phyloP scores from a whole-genome alignment of 768 basidiomycete genomes.

The Xanthoconium stramineum region DNA sequence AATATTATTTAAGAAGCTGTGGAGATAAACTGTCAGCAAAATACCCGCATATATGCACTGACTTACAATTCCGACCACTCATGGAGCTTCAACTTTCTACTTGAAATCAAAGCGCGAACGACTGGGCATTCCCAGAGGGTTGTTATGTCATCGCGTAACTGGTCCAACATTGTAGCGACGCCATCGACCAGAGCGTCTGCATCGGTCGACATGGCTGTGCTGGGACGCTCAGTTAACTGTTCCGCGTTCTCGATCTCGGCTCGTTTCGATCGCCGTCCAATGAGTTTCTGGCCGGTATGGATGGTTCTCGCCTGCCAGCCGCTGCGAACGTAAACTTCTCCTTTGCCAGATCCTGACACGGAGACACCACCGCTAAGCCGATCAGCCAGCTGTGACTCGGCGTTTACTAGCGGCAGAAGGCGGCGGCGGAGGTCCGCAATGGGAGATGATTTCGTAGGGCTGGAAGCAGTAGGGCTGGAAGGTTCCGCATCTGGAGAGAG shows the following conservation, averaged over 20 bases:
- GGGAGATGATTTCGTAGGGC: constrained; percentile 23
- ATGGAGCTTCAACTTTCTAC: constrained; percentile 71
- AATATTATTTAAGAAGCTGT: constrained; percentile 74
- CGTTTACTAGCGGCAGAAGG: constrained; percentile 56
- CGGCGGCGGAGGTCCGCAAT: constrained; percentile 58
- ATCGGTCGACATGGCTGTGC: constrained; percentile 26
- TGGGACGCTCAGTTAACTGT: constrained; percentile 26
- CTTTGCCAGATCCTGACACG: constrained; percentile 73
- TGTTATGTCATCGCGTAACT: constrained; percentile 61
- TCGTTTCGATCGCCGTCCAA: constrained; percentile 29
- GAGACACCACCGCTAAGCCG: constrained; percentile 71
- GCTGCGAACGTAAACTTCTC: constrained; percentile 71
- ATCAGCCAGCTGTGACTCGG: constrained; percentile 64
- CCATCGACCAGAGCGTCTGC: constrained; percentile 59
- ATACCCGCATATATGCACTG: constrained; percentile 22
- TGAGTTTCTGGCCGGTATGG: constrained; percentile 42
- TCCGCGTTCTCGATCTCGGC: constrained; percentile 26
- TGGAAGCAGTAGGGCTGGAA: constrained; percentile 11
- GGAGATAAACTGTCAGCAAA: background rate
- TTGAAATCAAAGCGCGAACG: constrained; percentile 65
- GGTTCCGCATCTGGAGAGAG: constrained; percentile 11
- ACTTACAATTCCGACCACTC: constrained; percentile 89
- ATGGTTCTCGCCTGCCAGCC: constrained; percentile 78
- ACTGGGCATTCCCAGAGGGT: constrained; percentile 71
- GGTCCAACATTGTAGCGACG: constrained; percentile 56